Percentiles rank a stretch among this genome's conserved stretches.
Conservation (phyloP, 129 eudicot genomes). For the Arctium lappa region DNA sequence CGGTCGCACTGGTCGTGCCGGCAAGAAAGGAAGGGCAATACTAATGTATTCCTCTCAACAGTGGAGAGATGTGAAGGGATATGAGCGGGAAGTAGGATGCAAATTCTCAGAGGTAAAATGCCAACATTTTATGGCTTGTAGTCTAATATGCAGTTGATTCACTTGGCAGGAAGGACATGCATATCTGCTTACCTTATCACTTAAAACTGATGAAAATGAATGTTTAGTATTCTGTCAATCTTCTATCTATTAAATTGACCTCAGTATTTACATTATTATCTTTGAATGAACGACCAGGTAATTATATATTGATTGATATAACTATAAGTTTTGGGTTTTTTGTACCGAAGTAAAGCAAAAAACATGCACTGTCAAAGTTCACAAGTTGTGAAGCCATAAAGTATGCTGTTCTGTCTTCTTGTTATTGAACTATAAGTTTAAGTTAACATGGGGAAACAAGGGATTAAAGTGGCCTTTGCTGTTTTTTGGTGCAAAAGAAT, state of each 20-base stretch:
- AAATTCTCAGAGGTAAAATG: constrained; percentile 58
- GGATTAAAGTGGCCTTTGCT: too few species aligned
- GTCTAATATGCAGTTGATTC: not conserved
- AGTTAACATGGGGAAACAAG: too few species aligned
- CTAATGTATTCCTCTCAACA: constrained; percentile 61
- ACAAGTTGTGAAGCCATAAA: too few species aligned
- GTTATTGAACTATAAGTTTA: too few species aligned
- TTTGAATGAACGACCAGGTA: too few species aligned
- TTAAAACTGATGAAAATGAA: not conserved
- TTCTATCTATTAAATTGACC: not conserved
- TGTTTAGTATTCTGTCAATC: not conserved
- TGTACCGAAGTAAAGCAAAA: too few species aligned
- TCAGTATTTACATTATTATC: too few species aligned
- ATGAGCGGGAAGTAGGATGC: constrained; percentile 79
- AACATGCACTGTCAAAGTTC: too few species aligned
- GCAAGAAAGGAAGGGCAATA: constrained; percentile 89
- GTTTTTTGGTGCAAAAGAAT: too few species aligned
- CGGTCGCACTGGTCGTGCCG: constrained; percentile 98
- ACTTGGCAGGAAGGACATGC: not conserved
- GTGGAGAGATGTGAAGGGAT: constrained; percentile 53
- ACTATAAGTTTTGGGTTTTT: too few species aligned
- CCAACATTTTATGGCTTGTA: not conserved
- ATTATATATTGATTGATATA: too few species aligned
- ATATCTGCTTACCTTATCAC: not conserved
- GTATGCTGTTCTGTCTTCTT: too few species aligned